Percentiles rank a stretch among this genome's conserved stretches.
These are phyloP conservation scores for Colletotrichum higginsianum DNA, from an alignment of 2,329 filamentous ascomycete genomes.

Conservation along the genomic window DNA sequence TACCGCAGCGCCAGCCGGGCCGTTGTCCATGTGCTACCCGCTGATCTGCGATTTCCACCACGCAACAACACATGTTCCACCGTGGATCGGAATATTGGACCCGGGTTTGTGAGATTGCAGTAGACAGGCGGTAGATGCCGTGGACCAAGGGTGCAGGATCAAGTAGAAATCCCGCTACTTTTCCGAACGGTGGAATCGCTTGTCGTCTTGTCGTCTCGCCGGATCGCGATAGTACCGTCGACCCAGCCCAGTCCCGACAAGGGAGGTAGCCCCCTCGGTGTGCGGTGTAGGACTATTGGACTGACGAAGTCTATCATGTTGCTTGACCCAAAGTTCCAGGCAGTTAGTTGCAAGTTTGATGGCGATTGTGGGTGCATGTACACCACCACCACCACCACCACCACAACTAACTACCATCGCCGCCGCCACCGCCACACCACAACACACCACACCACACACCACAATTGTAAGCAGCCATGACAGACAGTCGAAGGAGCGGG, in stretches of 20 bases:
- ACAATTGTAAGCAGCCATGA: background rate
- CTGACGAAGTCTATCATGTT: too few species aligned
- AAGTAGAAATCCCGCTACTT: background rate
- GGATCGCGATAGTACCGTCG: too few species aligned
- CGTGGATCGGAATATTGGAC: constrained; percentile 7
- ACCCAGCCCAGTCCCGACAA: too few species aligned
- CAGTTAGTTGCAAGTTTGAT: too few species aligned
- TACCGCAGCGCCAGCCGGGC: constrained; percentile 12
- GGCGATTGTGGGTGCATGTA: too few species aligned
- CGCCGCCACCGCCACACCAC: too few species aligned
- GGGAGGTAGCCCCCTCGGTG: too few species aligned
- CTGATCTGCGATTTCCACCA: constrained; percentile 23
- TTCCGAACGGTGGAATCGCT: background rate
- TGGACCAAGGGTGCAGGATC: background rate
- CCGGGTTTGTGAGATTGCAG: background rate
- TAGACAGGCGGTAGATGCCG: too few species aligned
- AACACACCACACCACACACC: background rate
- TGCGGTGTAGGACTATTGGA: too few species aligned
- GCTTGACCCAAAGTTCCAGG: too few species aligned
- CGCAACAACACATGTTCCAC: constrained; percentile 1
- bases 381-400: too few species aligned
- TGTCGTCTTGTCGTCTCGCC: background rate
- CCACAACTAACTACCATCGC: too few species aligned
- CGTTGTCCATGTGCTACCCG: constrained; percentile 10
- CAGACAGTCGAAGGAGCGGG: background rate